Evolutionary conservation across 1,284 basidiomycete genomes (phyloP).

Genomic region (Malassezia restricta): DNA sequence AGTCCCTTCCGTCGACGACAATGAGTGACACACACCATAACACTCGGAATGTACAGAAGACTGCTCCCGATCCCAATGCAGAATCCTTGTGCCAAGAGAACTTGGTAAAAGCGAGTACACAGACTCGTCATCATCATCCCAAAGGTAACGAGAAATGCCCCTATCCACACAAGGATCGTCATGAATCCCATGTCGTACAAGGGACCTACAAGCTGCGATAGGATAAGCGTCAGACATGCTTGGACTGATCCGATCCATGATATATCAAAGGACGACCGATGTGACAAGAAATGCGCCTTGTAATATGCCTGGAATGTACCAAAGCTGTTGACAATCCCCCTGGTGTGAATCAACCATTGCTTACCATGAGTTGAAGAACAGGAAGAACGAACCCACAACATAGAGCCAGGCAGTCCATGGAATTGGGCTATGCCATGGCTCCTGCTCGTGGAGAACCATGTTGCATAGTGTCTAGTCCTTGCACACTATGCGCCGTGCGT

Average conservation of each 20-base stretch:
- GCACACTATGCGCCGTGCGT: no score
- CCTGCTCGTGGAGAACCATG: no score
- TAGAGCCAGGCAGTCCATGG: conserved; percentile 19
- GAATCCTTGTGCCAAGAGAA: conserved; percentile 29
- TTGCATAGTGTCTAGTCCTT: no score
- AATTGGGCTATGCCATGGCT: no score
- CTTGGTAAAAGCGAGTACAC: conserved; percentile 27
- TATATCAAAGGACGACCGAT: conserved; percentile 15
- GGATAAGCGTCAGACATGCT: conserved; percentile 23
- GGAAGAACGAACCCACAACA: conserved; percentile 24
- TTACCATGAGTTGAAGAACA: conserved; percentile 17
- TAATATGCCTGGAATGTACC: conserved; percentile 28
- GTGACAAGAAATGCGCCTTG: not conserved
- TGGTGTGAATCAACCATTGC: conserved; percentile 1
- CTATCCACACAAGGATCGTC: conserved; percentile 9
- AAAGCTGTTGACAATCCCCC: conserved; percentile 26
- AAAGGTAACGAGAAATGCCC: conserved; percentile 22
- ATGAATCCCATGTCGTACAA: conserved; percentile 19
- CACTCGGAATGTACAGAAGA: conserved; percentile 18
- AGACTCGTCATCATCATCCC: conserved; percentile 33
- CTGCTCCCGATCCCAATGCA: conserved; percentile 24
- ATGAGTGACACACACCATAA: conserved; percentile 21
- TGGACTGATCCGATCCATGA: conserved; percentile 30
- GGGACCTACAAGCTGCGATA: conserved; percentile 21
- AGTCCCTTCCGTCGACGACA: conserved; percentile 18